phyloP scores from a whole-genome alignment of 2,329 filamentous ascomycete species.

The Epichloe bromicola region DNA sequence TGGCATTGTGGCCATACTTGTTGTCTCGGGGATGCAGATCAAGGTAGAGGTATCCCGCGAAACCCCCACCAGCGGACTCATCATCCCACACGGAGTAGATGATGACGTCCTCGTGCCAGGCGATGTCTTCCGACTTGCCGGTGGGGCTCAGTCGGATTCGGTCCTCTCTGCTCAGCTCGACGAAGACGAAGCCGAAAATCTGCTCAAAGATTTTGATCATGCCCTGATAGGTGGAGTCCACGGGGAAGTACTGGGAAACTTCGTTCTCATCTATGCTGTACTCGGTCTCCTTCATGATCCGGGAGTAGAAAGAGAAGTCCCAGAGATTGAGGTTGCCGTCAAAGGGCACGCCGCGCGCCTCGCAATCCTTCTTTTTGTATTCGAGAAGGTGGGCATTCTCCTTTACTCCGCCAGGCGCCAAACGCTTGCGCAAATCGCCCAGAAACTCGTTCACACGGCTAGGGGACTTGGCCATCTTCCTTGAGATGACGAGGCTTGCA shows the following conservation, averaged over 20 bases:
- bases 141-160: constrained; percentile 51
- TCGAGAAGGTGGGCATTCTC: constrained; percentile 59
- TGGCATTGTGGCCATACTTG: constrained; percentile 76
- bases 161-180: constrained; percentile 56
- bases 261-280: constrained; percentile 68
- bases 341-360: constrained; percentile 42
- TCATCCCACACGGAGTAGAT: constrained; percentile 77
- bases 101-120: constrained; percentile 75
- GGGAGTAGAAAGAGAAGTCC: constrained; percentile 71
- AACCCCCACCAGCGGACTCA: constrained; percentile 52
- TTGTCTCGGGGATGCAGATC: constrained; percentile 69
- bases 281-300: constrained; percentile 67
- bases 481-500: constrained; percentile 61
- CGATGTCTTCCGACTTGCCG: constrained; percentile 56
- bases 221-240: constrained; percentile 56
- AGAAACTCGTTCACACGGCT: constrained; percentile 62
- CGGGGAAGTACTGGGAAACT: constrained; percentile 75
- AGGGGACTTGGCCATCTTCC: constrained; percentile 75
- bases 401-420: constrained; percentile 55
- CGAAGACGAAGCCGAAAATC: constrained; percentile 67
- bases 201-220: constrained; percentile 80
- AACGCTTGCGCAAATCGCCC: constrained; percentile 51
- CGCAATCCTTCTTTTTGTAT: constrained; percentile 59
- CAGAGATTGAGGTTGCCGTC: constrained; percentile 69
- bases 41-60: constrained; percentile 73